Evolutionary conservation across 208 protist species (phyloP).

Genomic region (Trypanosoma grayi): DNA sequence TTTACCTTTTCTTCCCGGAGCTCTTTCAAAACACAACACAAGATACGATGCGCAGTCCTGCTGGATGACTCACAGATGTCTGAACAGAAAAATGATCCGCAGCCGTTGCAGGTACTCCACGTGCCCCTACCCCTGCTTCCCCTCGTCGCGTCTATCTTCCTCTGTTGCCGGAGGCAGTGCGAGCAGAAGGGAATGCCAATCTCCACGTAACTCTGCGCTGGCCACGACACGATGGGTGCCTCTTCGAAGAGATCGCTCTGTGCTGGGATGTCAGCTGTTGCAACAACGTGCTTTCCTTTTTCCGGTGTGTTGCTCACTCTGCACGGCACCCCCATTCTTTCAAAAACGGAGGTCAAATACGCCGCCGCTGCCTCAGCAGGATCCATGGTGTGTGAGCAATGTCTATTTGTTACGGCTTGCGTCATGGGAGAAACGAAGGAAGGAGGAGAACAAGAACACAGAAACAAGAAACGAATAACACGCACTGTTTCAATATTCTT

Average conservation of each 20-base stretch:
- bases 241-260: conserved; percentile 65
- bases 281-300: conserved; percentile 65
- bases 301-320: conserved; percentile 40
- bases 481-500: too few species aligned
- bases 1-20: conserved; percentile 24
- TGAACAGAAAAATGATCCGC: conserved; percentile 65
- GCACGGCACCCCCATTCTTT: conserved; percentile 51
- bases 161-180: conserved; percentile 53
- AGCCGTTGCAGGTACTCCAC: conserved; percentile 33
- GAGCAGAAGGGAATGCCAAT: conserved; percentile 55
- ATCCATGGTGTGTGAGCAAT: conserved; percentile 31
- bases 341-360: conserved; percentile 60
- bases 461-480: conserved; percentile 5
- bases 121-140: background rate
- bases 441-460: conserved; percentile 20
- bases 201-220: conserved; percentile 32
- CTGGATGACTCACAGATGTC: conserved; percentile 33
- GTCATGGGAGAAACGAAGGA: background rate
- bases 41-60: conserved; percentile 39
- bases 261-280: conserved; percentile 36
- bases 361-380: conserved; percentile 40
- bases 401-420: background rate
- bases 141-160: background rate
- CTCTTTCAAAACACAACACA: conserved; percentile 39
- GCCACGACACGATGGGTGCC: conserved; percentile 73